Evolutionary conservation across 257 asterid genomes (phyloP), one percentile per base, ranked within the genome.

Genomic region (Handroanthus guayacan): DNA sequence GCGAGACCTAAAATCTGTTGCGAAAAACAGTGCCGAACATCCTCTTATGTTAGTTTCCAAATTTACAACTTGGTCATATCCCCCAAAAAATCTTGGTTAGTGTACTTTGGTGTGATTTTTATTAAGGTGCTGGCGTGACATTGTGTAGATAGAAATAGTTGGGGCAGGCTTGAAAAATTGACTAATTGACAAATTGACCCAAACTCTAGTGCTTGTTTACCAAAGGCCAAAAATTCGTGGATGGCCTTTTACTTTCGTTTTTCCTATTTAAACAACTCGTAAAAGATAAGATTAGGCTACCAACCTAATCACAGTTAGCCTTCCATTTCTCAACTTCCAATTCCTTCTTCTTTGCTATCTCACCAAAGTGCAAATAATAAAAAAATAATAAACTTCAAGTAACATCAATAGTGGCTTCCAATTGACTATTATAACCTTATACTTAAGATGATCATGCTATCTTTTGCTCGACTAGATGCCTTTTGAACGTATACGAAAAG

Each of bases 231-330:
- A 25, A 43, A 74, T 25, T 76, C 74, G 75, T 83, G 80, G 67
- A 13, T 64, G n/a, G 5, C 52, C 52, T 18, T 62, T 8, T 10
- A 34, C 36, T 37, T 70, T 25, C 18, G 9, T 9, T 18, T 37
- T 71, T 69, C 31, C 69, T 8, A 52, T 66, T 51, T 34, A 67
- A 60, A 58, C 7, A 76, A 69, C 56, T 67, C 62, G 50, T 64
- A 61, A 36, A 47, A 36, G 82, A 82, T 62, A 65, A 72, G 84
- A 83, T 74, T 91, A 91, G 97, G 96, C 91, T 71, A 89, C 96
- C 97, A 80, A 92, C 88, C 83, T 71, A 70, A 70, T 81, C 79
- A 74, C 83, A 72, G 74, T 87, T 84, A 72, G 70, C 79, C 85
- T 80, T 82, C 84, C 83, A 82, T 83, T 80, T 75, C 84, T 78